Percentiles rank a stretch among this genome's conserved stretches.
phyloP scores from a whole-genome alignment of 495 filamentous ascomycete species.

The Penicillium cosmopolitanum region DNA sequence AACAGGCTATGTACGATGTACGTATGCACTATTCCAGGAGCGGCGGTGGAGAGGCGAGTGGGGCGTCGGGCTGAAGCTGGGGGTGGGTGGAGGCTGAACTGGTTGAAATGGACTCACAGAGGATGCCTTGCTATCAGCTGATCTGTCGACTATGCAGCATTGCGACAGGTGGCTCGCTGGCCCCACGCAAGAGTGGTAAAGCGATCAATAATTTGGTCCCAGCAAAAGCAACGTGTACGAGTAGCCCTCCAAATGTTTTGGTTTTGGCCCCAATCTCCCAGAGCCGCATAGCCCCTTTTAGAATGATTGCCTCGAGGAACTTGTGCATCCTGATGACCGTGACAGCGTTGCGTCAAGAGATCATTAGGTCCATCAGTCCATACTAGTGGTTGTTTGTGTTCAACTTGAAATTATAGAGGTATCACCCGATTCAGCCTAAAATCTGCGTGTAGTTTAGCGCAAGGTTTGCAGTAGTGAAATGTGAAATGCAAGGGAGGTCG shows the following conservation, averaged over 20 bases:
- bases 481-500: too few relatives aligned
- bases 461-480: too few relatives aligned
- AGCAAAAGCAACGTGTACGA: conserved; percentile 1
- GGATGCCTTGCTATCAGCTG: conserved; percentile 4
- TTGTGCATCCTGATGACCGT: too few relatives aligned
- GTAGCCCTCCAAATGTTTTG: background rate
- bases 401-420: too few relatives aligned
- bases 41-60: background rate
- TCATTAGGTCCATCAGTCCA: too few relatives aligned
- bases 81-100: background rate
- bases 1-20: background rate
- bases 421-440: too few relatives aligned
- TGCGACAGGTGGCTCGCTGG: background rate
- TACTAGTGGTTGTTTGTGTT: too few relatives aligned
- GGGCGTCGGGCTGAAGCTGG: background rate
- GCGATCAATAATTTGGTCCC: background rate
- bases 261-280: background rate
- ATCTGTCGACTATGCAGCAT: background rate
- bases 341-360: too few relatives aligned
- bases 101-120: background rate
- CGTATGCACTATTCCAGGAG: background rate
- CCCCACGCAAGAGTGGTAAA: background rate
- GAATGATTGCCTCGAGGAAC: too few relatives aligned
- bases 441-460: too few relatives aligned
- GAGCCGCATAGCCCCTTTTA: background rate